These are phyloP conservation scores for Pisolithus marmoratus DNA, from an alignment of 768 basidiomycete genomes.

Conservation along the genomic window DNA sequence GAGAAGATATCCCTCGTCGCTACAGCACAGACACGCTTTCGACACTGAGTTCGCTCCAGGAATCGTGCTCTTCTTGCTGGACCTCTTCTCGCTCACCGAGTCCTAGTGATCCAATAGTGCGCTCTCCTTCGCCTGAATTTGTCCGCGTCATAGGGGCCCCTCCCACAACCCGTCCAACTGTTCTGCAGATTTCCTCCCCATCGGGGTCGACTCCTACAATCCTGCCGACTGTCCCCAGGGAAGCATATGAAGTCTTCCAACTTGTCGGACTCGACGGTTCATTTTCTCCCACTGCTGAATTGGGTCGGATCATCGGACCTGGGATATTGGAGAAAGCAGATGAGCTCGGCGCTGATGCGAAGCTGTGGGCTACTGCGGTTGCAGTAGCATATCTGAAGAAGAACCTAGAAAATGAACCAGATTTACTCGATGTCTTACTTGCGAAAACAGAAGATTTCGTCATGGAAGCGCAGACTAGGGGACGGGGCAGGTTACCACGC, in stretches of 20 bases:
- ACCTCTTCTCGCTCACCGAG: constrained; percentile 16
- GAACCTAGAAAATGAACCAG: constrained; percentile 30
- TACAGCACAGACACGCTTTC: constrained; percentile 34
- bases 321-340: constrained; percentile 26
- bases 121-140: constrained; percentile 30
- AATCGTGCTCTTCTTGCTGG: constrained; percentile 34
- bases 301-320: constrained; percentile 34
- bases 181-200: not conserved
- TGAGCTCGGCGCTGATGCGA: constrained; percentile 26
- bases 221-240: constrained; percentile 11
- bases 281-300: constrained; percentile 29
- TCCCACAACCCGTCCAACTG: constrained; percentile 1
- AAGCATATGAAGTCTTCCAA: constrained; percentile 33
- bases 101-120: constrained; percentile 22
- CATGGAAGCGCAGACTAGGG: constrained; percentile 3
- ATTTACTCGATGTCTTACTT: constrained; percentile 37
- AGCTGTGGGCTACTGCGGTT: constrained; percentile 45
- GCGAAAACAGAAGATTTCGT: constrained; percentile 41
- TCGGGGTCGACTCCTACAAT: constrained; percentile 7
- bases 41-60: constrained; percentile 45
- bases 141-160: constrained; percentile 5
- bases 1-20: constrained; percentile 12
- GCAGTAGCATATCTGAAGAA: constrained; percentile 41
- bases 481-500: not conserved
- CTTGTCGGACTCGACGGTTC: constrained; percentile 46